A percentile compares a stretch with the other conserved stretches of the same genome.
Conservation (phyloP, 1,139 yeast genomes). For the Hemisphaericaspora xylofermentans region DNA sequence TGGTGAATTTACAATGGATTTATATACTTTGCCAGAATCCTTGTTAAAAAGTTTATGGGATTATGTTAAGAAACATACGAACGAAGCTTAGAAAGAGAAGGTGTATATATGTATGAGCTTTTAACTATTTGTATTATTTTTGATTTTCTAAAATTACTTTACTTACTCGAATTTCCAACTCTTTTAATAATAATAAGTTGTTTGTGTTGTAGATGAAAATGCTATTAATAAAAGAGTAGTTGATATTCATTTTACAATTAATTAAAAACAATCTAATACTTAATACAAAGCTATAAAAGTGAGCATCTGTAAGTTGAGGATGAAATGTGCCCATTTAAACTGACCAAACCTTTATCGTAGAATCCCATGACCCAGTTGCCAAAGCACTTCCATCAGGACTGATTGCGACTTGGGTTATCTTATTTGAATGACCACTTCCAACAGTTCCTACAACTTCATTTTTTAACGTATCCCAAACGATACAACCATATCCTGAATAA, state of each 20-base stretch:
- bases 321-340: constrained; percentile 10
- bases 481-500: constrained; percentile 72
- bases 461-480: constrained; percentile 76
- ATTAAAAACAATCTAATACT: background rate
- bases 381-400: constrained; percentile 76
- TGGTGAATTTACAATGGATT: constrained; percentile 96
- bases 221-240: too few species aligned
- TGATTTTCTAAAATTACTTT: background rate
- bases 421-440: constrained; percentile 50
- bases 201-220: too few species aligned
- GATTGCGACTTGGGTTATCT: constrained; percentile 62
- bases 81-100: constrained; percentile 27
- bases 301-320: too few species aligned
- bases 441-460: constrained; percentile 62
- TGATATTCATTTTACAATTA: background rate
- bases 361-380: constrained; percentile 72
- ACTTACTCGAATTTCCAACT: too few species aligned
- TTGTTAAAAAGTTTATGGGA: constrained; percentile 93
- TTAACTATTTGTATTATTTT: background rate
- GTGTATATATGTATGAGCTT: constrained; percentile 2
- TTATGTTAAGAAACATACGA: constrained; percentile 71
- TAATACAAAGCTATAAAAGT: too few species aligned
- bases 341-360: constrained; percentile 64
- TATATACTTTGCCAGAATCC: constrained; percentile 90
- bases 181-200: too few species aligned